These are phyloP conservation scores for Beta lomatogona DNA, from an alignment of 179 eudicot species.

Conservation along the genomic window DNA sequence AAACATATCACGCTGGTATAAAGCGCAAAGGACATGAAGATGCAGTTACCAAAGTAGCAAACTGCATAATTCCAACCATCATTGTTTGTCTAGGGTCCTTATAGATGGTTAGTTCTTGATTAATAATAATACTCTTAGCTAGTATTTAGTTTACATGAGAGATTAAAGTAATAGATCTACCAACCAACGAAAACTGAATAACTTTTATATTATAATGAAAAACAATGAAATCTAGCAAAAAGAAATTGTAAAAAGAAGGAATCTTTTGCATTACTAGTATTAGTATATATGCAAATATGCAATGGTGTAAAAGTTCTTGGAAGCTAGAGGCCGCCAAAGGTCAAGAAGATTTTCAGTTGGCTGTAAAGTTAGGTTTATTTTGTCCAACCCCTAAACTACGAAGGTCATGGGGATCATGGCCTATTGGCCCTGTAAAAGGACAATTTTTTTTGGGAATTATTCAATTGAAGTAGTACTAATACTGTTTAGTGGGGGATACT, in stretches of 20 bases:
- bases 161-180: neutral
- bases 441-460: neutral
- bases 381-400: neutral
- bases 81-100: neutral
- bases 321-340: slow-evolving; percentile 25
- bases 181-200: neutral
- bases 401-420: neutral
- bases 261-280: neutral
- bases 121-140: neutral
- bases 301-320: neutral
- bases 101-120: neutral
- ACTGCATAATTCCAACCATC: neutral
- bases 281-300: neutral
- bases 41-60: neutral
- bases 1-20: slow-evolving; percentile 23
- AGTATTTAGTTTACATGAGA: neutral
- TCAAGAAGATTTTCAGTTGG: neutral
- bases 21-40: slow-evolving; percentile 10
- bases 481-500: neutral
- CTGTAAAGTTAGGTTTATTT: neutral
- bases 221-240: neutral
- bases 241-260: neutral
- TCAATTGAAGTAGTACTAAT: neutral
- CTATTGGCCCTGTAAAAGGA: neutral
- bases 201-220: neutral